Conservation (phyloP, 2,329 filamentous ascomycete genomes). For the Teratosphaeria epicoccoides region DNA sequence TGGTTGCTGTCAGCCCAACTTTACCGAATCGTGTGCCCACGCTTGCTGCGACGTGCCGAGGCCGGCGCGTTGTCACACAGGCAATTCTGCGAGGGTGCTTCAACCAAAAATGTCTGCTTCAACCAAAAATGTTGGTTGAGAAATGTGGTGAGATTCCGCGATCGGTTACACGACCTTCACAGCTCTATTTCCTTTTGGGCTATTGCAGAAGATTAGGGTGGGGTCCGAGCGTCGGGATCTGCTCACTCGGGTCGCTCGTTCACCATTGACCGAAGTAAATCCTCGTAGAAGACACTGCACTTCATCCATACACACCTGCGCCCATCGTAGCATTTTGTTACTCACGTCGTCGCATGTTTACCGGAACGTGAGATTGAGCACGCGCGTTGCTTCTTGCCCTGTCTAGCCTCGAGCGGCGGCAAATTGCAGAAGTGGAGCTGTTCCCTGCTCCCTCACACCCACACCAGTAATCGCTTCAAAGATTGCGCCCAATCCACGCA, state of each 20-base stretch:
- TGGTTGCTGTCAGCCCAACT: background rate
- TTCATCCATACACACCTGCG: background rate
- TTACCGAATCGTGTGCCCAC: background rate
- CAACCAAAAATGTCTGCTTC: background rate
- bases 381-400: background rate
- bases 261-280: background rate
- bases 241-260: background rate
- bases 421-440: background rate
- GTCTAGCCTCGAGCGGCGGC: background rate
- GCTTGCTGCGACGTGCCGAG: background rate
- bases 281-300: background rate
- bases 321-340: too few relatives aligned
- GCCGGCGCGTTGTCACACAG: background rate
- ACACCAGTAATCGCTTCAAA: background rate
- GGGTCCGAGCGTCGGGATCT: background rate
- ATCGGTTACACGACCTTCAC: background rate
- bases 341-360: too few relatives aligned
- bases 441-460: background rate
- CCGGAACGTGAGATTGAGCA: too few relatives aligned
- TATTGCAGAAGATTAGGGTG: background rate
- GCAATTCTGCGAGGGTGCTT: background rate
- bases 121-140: background rate
- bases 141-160: background rate
- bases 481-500: background rate
- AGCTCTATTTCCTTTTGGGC: background rate